Evolutionary conservation across 129 eudicot species (phyloP).

Genomic region (Ambrosia artemisiifolia): DNA sequence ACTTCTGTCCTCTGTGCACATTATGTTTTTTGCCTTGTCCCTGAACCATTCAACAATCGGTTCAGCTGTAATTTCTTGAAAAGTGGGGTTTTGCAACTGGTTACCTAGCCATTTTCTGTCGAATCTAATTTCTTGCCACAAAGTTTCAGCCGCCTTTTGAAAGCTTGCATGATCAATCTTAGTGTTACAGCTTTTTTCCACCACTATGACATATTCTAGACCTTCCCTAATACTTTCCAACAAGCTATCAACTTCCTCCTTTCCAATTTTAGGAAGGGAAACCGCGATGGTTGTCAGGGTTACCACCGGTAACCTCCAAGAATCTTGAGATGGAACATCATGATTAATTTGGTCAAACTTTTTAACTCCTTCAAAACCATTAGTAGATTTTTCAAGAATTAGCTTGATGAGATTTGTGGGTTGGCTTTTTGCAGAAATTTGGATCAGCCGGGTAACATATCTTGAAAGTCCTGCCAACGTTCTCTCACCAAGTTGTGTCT

Average conservation of each 20-base stretch:
- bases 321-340: neutral
- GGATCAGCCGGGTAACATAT: neutral
- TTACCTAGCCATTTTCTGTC: neutral
- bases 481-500: neutral
- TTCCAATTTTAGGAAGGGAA: neutral
- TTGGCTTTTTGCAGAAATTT: neutral
- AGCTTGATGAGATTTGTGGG: neutral
- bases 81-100: neutral
- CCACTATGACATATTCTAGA: constrained; percentile 4
- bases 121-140: constrained; percentile 6
- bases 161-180: neutral
- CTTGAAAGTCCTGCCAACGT: neutral
- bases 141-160: neutral
- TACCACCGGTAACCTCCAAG: constrained; percentile 9
- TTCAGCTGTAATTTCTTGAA: neutral
- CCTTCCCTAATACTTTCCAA: constrained; percentile 6
- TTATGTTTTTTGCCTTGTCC: neutral
- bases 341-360: neutral
- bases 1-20: neutral
- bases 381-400: neutral
- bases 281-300: neutral
- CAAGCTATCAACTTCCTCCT: neutral
- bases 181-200: neutral
- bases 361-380: neutral
- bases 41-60: neutral